Conservation (phyloP, 129 eudicot species). For the Chrysanthemum lavandulifolium region DNA sequence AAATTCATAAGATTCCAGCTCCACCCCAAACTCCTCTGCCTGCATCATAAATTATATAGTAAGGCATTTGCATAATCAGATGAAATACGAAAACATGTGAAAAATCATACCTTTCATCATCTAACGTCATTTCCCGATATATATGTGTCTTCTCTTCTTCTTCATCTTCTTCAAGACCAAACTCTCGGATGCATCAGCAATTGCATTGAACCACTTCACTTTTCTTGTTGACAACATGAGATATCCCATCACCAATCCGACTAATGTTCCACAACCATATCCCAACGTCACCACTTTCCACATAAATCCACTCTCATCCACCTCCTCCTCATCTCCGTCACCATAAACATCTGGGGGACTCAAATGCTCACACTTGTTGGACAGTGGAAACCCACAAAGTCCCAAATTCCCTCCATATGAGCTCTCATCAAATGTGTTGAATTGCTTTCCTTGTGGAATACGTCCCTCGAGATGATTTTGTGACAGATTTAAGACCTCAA, state of each 20-base stretch:
- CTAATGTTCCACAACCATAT: conserved; percentile 13
- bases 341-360: too few relatives aligned
- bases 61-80: too few relatives aligned
- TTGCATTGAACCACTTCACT: conserved; percentile 19
- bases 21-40: too few relatives aligned
- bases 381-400: not conserved
- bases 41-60: too few relatives aligned
- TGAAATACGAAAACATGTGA: too few relatives aligned
- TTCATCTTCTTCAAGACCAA: too few relatives aligned
- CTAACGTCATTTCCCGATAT: too few relatives aligned
- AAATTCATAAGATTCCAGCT: too few relatives aligned
- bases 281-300: conserved; percentile 22
- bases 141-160: too few relatives aligned
- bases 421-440: not conserved
- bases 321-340: too few relatives aligned
- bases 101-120: too few relatives aligned
- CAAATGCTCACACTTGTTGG: conserved; percentile 9
- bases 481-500: conserved; percentile 21
- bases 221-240: conserved; percentile 16
- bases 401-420: conserved; percentile 7
- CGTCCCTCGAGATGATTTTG: not conserved
- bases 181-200: not conserved
- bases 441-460: not conserved
- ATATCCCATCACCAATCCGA: conserved; percentile 10
- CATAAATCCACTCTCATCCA: not conserved